Percentiles rank a stretch among this genome's conserved stretches.
phyloP scores from a whole-genome alignment of 1,284 basidiomycete genomes.

The Entoloma clypeatum region DNA sequence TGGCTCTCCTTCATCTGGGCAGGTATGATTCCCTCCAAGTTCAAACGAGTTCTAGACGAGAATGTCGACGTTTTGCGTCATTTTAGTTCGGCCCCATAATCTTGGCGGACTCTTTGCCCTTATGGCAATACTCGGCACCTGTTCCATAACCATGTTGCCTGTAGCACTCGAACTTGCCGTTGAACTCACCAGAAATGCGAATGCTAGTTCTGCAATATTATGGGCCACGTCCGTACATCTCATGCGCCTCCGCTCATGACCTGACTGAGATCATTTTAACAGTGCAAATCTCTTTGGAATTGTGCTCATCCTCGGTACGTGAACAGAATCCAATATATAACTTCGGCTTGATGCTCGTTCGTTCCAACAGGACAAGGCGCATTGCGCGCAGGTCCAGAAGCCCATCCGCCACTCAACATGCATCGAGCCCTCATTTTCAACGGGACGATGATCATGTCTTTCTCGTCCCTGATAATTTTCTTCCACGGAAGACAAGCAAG shows the following conservation, averaged over 20 bases:
- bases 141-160: constrained; percentile 66
- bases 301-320: constrained; percentile 62
- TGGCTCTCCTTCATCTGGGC: constrained; percentile 80
- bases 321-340: not conserved
- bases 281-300: constrained; percentile 65
- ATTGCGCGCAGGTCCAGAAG: constrained; percentile 54
- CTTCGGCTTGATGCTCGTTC: constrained; percentile 2
- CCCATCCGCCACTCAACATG: constrained; percentile 70
- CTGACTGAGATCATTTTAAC: constrained; percentile 4
- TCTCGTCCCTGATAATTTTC: constrained; percentile 41
- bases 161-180: constrained; percentile 71
- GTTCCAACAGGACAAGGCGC: constrained; percentile 50
- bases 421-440: constrained; percentile 59
- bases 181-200: constrained; percentile 74
- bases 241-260: not conserved
- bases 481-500: constrained; percentile 57
- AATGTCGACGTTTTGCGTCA: not conserved
- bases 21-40: constrained; percentile 37
- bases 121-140: constrained; percentile 62
- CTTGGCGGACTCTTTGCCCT: constrained; percentile 57
- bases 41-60: not conserved
- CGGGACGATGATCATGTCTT: constrained; percentile 41
- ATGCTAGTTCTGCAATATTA: constrained; percentile 67
- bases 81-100: constrained; percentile 57
- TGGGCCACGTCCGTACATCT: constrained; percentile 58